Base-by-base conservation (phyloP, 176 grass and related monocot genomes). In the Areca catechu region DNA sequence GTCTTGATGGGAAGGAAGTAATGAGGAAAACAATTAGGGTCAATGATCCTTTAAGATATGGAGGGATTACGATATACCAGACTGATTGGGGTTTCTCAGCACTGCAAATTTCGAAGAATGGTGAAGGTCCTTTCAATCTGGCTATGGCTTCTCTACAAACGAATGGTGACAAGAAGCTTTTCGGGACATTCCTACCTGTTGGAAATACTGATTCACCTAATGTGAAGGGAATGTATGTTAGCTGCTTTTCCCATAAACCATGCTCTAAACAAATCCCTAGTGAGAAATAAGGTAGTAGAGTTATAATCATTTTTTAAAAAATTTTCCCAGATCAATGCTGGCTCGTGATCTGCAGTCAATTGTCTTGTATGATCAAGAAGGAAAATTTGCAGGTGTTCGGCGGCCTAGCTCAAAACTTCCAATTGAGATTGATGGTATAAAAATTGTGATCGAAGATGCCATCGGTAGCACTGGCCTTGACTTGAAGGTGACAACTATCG, bases 331-430 rank as follows among this genome's bases (percentile, higher is more conserved):
- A 92, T 98, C 93, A 1, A 98, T 98, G 93, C 83, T 92, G 69
- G 83, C 86, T 65, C 83, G 93, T 53, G 93, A 92, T 80, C 80
- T 98, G 22, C 93, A 92, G 37, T 98, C 93, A 53, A 83, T 98
- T 51, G 87, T 92, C 51, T 56, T 92, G 72, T 98, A 98, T 74
- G 93, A 98, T 89, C 78, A 98, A 89, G 93, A 92, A 29, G 87
- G 93, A 48, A 98, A 98, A 73, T 92, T 98, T 80, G 87, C 70
- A 23, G 93, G 87, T 22, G 83, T 98, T 62, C 93, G 93, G 62
- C 70, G 87, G 17, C 87, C 87, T 21, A 85, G 62, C 69, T 98
- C 93, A 16, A 98, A 85, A 80, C 76, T 92, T 20, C 93, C 87
- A 5, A 92, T 98, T 78, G 84, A 85, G 71, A 92, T 98, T 67